Base-by-base conservation (phyloP, 495 filamentous ascomycete genomes). In the Trichoderma erinaceum region DNA sequence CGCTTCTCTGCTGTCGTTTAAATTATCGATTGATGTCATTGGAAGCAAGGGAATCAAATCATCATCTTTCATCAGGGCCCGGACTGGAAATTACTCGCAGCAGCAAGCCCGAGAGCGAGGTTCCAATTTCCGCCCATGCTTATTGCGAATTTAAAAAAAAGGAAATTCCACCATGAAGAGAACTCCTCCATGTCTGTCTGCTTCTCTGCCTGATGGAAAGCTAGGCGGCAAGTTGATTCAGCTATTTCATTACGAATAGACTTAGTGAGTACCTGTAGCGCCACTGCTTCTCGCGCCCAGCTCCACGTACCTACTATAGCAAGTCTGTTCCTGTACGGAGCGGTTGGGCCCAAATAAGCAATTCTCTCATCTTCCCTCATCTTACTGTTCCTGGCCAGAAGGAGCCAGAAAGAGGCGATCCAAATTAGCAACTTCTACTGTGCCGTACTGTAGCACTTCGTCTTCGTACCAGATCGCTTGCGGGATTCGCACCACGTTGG, bases 121-220 rank as follows among this genome's bases (percentile, higher is more conserved):
- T 52, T 52, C 46, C 48, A 52, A 52, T 52, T 23, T 52, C 48
- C 48, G 48, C 7, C 16, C 48, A 21, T 18, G 18, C 29, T 23
- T 3, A 52, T 52, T 52, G 48, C 48, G 48, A 52, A 38, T 38
- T 38, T 38, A 4, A 38, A 38, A 38, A 38, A 29, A 38, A 38
- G 35, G 3, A 38, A 52, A 52, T 52, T 52, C 18, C 48, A n/a
- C 48, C 48, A 52, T 52, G 48, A 52, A 52, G 48, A n/a, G 48
- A 52, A n/a, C 7, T n/a, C 43, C 48, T 52, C 48, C 48, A 52
- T 21, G 48, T n/a, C 18, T n/a, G 18, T 16, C 8, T 3, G 8
- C 48, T 23, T 16, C 35, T 6, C 35, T 38, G 35, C 35, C 35
- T 38, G 35, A 38, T 29, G 3, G 35, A 38, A 38, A 38, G 2